Conservation (phyloP, 2,329 filamentous ascomycete genomes). For the Pyrenochaeta sp. region DNA sequence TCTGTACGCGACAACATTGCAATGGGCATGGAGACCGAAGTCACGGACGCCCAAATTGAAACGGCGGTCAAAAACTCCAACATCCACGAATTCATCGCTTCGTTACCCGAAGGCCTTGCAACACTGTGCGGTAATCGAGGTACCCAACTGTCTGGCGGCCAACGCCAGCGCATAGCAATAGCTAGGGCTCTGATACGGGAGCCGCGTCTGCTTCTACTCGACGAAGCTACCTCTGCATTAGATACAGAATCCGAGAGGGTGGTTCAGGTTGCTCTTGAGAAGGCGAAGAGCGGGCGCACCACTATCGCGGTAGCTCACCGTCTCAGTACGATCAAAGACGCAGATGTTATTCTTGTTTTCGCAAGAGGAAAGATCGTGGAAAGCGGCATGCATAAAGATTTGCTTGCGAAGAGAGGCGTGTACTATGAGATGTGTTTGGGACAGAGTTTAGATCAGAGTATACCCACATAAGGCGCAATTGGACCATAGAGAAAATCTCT, state of each 20-base stretch:
- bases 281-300: constrained; percentile 83
- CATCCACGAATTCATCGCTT: constrained; percentile 45
- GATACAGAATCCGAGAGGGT: constrained; percentile 68
- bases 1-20: constrained; percentile 91
- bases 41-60: constrained; percentile 76
- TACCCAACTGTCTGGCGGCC: constrained; percentile 70
- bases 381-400: constrained; percentile 67
- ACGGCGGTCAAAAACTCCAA: constrained; percentile 75
- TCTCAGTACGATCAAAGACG: constrained; percentile 91
- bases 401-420: constrained; percentile 49
- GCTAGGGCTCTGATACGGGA: constrained; percentile 90
- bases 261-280: constrained; percentile 81
- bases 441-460: constrained; percentile 51
- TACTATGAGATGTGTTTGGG: constrained; percentile 58
- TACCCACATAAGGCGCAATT: constrained; percentile 17
- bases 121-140: constrained; percentile 45
- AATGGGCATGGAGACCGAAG: constrained; percentile 68
- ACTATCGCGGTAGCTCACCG: constrained; percentile 95
- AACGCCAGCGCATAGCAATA: constrained; percentile 95
- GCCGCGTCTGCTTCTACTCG: constrained; percentile 74
- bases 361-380: constrained; percentile 87
- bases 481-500: neutral
- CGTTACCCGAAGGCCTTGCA: constrained; percentile 63
- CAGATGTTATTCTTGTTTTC: constrained; percentile 93
- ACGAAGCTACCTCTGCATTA: constrained; percentile 48